A percentile compares a stretch with the other conserved stretches of the same genome.
phyloP scores from a whole-genome alignment of 2,329 filamentous ascomycete species.

The Aplosporella prunicola region DNA sequence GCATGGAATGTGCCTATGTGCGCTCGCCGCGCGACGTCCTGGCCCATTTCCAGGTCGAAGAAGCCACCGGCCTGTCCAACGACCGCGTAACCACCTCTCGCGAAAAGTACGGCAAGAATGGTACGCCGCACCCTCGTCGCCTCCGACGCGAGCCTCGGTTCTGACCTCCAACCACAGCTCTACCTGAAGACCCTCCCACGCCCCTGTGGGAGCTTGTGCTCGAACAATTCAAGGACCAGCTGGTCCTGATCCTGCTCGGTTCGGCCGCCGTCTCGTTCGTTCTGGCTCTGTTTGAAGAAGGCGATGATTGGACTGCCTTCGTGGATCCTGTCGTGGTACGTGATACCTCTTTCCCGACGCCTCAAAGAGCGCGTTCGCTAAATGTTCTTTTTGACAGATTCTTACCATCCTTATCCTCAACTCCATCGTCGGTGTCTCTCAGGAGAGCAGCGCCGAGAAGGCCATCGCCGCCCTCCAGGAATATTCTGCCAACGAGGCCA shows the following conservation, averaged over 20 bases:
- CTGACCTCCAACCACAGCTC: conserved; percentile 37
- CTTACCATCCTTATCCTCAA: conserved; percentile 95
- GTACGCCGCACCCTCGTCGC: conserved; percentile 24
- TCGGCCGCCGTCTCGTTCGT: conserved; percentile 92
- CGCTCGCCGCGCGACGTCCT: conserved; percentile 42
- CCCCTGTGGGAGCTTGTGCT: conserved; percentile 93
- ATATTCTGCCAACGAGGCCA: conserved; percentile 97
- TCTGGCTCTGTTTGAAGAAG: conserved; percentile 84
- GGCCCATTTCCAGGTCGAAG: conserved; percentile 42
- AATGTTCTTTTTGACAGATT: conserved; percentile 49
- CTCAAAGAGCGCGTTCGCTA: conserved; percentile 12
- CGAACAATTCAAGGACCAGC: conserved; percentile 98
- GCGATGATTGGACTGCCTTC: conserved; percentile 92
- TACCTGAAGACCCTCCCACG: conserved; percentile 86
- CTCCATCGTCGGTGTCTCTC: conserved; percentile 91
- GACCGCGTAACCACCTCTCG: conserved; percentile 38
- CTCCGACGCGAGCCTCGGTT: conserved; percentile 12
- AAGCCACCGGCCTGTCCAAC: conserved; percentile 41
- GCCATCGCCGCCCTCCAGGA: conserved; percentile 96
- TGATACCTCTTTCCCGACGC: conserved; percentile 20
- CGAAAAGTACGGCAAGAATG: conserved; percentile 46
- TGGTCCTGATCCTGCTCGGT: conserved; percentile 87
- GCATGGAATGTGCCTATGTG: conserved; percentile 47
- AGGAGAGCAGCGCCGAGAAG: conserved; percentile 97
- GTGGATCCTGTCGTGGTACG: conserved; percentile 90